These are phyloP conservation scores for Deinandra increscens DNA, from an alignment of 129 eudicot species.

Conservation along the genomic window DNA sequence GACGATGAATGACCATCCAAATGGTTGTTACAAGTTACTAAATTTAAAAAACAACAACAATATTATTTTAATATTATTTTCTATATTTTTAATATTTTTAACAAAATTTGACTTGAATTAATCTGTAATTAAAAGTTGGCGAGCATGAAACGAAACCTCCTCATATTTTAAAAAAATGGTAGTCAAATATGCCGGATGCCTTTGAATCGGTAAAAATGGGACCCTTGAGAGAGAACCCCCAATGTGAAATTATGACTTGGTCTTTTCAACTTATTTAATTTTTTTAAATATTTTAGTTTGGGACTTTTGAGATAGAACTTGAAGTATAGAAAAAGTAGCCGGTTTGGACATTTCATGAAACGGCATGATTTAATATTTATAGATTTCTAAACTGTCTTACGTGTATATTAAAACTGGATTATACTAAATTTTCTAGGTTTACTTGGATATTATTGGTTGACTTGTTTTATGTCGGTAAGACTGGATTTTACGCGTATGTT, in stretches of 20 bases:
- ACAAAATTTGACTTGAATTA: conserved; percentile 9
- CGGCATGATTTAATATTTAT: too few relatives aligned
- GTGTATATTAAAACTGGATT: too few relatives aligned
- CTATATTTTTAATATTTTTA: neutral
- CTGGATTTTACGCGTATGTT: too few relatives aligned
- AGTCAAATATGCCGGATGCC: conserved; percentile 33
- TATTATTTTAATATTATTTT: neutral
- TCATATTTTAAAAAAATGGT: conserved; percentile 2
- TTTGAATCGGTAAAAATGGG: conserved; percentile 39
- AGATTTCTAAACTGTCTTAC: too few relatives aligned
- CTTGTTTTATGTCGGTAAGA: too few relatives aligned
- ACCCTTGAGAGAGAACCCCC: neutral
- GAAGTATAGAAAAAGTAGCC: neutral
- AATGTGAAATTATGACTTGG: conserved; percentile 31
- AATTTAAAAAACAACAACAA: neutral
- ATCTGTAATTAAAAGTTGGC: conserved; percentile 14
- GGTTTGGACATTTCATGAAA: too few relatives aligned
- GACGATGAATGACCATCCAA: neutral
- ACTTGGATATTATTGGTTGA: too few relatives aligned
- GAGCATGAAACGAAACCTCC: conserved; percentile 29
- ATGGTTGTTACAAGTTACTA: neutral
- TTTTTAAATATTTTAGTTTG: neutral
- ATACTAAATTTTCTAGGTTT: too few relatives aligned
- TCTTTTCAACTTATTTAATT: neutral
- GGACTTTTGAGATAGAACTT: neutral